These are phyloP conservation scores for Leccinellum rugosiceps DNA, from an alignment of 768 basidiomycete species.

Conservation along the genomic window DNA sequence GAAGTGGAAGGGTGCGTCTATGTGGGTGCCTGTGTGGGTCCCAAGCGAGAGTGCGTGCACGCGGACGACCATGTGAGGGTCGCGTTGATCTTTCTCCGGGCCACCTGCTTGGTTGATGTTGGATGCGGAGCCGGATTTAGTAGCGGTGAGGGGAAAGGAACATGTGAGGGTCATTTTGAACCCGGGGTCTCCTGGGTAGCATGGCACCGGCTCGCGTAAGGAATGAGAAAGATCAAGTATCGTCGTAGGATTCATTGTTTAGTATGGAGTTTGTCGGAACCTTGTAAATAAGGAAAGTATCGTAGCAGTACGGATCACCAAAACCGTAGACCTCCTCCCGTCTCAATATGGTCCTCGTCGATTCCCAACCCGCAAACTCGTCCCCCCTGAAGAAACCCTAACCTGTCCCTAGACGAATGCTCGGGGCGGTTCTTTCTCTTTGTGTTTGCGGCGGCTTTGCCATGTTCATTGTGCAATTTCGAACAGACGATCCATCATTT, in stretches of 20 bases:
- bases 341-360: too few species aligned
- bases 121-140: background rate
- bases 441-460: too few species aligned
- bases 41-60: conserved; percentile 47
- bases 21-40: conserved; percentile 76
- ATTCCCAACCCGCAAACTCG: too few species aligned
- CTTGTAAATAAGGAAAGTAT: too few species aligned
- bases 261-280: too few species aligned
- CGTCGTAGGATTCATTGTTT: conserved; percentile 33
- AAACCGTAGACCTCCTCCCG: too few species aligned
- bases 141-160: conserved; percentile 7
- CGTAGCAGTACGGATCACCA: too few species aligned
- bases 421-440: too few species aligned
- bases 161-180: conserved; percentile 24
- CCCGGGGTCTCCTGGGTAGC: conserved; percentile 28
- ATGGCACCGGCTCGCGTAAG: conserved; percentile 19
- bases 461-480: too few species aligned
- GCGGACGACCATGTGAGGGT: conserved; percentile 17
- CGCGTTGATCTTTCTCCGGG: background rate
- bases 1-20: conserved; percentile 79
- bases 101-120: conserved; percentile 15
- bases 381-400: too few species aligned
- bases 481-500: too few species aligned
- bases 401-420: too few species aligned
- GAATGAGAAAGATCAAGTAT: conserved; percentile 21